These are phyloP conservation scores for Cadophora malorum DNA, from an alignment of 2,329 filamentous ascomycete genomes.

Conservation along the genomic window DNA sequence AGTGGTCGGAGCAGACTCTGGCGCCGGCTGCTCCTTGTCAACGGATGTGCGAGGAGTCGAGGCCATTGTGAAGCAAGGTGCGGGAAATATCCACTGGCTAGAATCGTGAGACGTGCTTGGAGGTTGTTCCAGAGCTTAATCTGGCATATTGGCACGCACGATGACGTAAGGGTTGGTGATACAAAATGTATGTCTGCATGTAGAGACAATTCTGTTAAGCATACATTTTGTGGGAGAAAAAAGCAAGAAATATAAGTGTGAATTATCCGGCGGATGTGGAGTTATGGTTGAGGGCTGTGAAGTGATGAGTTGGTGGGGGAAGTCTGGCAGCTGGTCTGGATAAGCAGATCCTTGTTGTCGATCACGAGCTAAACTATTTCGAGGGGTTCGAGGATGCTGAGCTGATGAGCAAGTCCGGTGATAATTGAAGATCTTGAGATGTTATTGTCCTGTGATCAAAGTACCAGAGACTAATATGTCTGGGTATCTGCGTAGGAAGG, in stretches of 20 bases:
- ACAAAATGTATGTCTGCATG: constrained; percentile 2
- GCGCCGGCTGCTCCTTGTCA: constrained; percentile 26
- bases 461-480: no score
- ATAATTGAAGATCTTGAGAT: no score
- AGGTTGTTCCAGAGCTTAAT: constrained; percentile 13
- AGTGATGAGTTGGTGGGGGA: constrained; percentile 10
- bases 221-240: constrained; percentile 1
- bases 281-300: background rate
- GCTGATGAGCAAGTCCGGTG: background rate
- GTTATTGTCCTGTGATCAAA: no score
- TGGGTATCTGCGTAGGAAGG: background rate
- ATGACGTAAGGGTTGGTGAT: constrained; percentile 16
- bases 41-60: constrained; percentile 35
- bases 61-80: constrained; percentile 27
- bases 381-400: background rate
- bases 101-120: constrained; percentile 21
- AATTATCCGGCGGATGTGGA: constrained; percentile 5
- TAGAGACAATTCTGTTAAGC: background rate
- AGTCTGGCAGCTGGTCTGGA: constrained; percentile 9
- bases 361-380: constrained; percentile 17
- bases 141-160: constrained; percentile 16
- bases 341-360: constrained; percentile 20
- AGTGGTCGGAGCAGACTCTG: constrained; percentile 29
- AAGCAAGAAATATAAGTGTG: background rate
- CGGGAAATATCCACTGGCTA: constrained; percentile 13